These are phyloP conservation scores for Pseudocercospora pini-densiflorae DNA, from an alignment of 2,329 filamentous ascomycete species.

Conservation along the genomic window DNA sequence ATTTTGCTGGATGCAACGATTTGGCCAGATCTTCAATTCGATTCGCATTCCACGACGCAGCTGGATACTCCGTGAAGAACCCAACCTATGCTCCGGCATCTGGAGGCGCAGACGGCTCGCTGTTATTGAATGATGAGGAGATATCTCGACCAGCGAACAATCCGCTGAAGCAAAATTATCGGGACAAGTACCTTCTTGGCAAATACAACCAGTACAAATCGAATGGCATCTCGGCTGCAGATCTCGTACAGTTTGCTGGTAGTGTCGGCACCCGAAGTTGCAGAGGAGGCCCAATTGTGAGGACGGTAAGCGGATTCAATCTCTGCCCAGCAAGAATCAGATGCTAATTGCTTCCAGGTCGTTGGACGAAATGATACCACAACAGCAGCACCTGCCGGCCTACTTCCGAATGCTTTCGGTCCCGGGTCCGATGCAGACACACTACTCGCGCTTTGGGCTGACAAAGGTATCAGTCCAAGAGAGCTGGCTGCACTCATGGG, in stretches of 20 bases:
- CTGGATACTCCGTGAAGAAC: slow-evolving; percentile 24
- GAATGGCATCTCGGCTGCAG: slow-evolving; percentile 52
- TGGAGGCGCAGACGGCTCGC: slow-evolving; percentile 48
- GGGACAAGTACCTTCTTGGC: slow-evolving; percentile 4
- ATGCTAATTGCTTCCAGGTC: not conserved
- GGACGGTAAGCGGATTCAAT: slow-evolving; percentile 28
- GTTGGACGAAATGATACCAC: slow-evolving; percentile 54
- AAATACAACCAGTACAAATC: slow-evolving; percentile 17
- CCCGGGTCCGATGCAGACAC: slow-evolving; percentile 41
- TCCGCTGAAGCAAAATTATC: slow-evolving; percentile 52
- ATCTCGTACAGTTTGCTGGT: slow-evolving; percentile 58
- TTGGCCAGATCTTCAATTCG: slow-evolving; percentile 31
- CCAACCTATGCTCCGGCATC: slow-evolving; percentile 31
- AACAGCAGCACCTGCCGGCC: slow-evolving; percentile 46
- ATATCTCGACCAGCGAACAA: slow-evolving; percentile 45
- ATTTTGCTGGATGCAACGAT: not conserved
- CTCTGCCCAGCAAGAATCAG: not conserved
- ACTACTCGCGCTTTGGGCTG: slow-evolving; percentile 53
- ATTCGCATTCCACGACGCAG: slow-evolving; percentile 40
- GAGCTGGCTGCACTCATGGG: slow-evolving; percentile 61
- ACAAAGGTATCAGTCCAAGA: slow-evolving; percentile 55
- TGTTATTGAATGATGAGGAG: slow-evolving; percentile 46
- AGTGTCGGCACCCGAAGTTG: slow-evolving; percentile 46
- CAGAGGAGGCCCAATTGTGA: slow-evolving; percentile 25
- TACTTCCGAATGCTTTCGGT: slow-evolving; percentile 51